Evolutionary conservation across 768 basidiomycete genomes (phyloP), one percentile per base, ranked within the genome.

Genomic region (Daedaleopsis sinensis): DNA sequence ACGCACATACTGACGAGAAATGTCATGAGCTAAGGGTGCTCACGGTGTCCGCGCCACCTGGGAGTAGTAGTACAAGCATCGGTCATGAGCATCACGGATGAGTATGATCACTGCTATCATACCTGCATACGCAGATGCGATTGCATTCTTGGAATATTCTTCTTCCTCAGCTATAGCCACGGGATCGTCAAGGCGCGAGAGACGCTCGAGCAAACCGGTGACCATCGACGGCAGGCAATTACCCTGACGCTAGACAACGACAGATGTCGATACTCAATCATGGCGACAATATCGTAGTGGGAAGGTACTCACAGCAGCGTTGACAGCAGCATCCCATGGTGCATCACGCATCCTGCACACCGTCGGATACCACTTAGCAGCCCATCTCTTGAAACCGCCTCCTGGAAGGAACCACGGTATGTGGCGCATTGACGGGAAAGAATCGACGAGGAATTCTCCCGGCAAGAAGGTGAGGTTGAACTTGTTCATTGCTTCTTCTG

Each of bases 341-440:
- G 23, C 43, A 27, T 69, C 61, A 16, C 53, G 56, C 38, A 59
- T 58, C 16, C 24, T 50, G 11, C 37, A 36, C 1, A 61, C 19
- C 9, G 50, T 50, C 27, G 53, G 50, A 6, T 39, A 44, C 54
- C 58, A 55, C 21, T 55, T 52, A 3, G 23, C 44, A 7, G 61
- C 56, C 42, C 62, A 36, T 11, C 27, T 18, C 54, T 68, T 59
- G 57, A 68, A 67, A 13, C 49, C 42, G 5, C 63, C 64, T 12
- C 65, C 65, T 37, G 67, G 67, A 32, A 64, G 19, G 60, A 63
- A 68, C 8, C 16, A 38, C 1, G 67, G 67, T 46, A 68, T 15
- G 48, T 65, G 55, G 19, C 57, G 65, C 32, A 69, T 10, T 10
- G 10, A 21, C 7, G 53, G 53, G 53, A 55, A 43, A 6, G 21